Evolutionary conservation across 2,329 filamentous ascomycete genomes (phyloP).

Genomic region (Davidsoniella virescens): DNA sequence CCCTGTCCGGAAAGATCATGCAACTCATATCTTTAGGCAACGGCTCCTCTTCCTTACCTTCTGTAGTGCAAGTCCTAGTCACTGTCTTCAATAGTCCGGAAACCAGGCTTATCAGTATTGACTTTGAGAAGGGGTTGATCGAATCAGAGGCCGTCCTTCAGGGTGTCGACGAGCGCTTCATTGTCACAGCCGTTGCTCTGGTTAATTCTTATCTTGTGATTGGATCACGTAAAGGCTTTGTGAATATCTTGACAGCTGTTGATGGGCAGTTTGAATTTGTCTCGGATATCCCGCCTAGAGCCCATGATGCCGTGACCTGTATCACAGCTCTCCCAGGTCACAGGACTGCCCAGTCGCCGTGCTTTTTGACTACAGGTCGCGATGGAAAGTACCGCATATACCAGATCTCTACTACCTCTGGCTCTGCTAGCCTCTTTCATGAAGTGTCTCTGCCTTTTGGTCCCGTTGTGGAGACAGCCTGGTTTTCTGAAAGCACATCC

Average conservation of each 20-base stretch:
- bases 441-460: slow-evolving; percentile 54
- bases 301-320: slow-evolving; percentile 48
- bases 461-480: slow-evolving; percentile 58
- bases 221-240: slow-evolving; percentile 36
- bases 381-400: slow-evolving; percentile 63
- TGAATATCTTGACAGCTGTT: slow-evolving; percentile 23
- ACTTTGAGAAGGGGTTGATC: slow-evolving; percentile 19
- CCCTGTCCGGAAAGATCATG: slow-evolving; percentile 31
- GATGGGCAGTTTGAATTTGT: slow-evolving; percentile 6
- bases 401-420: slow-evolving; percentile 20
- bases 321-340: slow-evolving; percentile 33
- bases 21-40: slow-evolving; percentile 27
- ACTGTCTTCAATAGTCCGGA: slow-evolving; percentile 30
- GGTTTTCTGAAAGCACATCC: slow-evolving; percentile 30
- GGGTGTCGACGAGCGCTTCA: slow-evolving; percentile 31
- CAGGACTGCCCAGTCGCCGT: slow-evolving; percentile 16
- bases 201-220: slow-evolving; percentile 30
- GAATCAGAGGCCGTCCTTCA: slow-evolving; percentile 20
- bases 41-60: slow-evolving; percentile 15
- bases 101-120: slow-evolving; percentile 27
- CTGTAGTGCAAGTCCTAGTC: slow-evolving; percentile 23
- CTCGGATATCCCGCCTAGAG: slow-evolving; percentile 8
- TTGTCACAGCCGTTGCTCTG: slow-evolving; percentile 30
- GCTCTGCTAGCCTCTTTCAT: slow-evolving; percentile 36
- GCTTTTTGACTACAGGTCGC: slow-evolving; percentile 56